Evolutionary conservation across 495 filamentous ascomycete genomes (phyloP).

Genomic region (Bathelium albidoporum): DNA sequence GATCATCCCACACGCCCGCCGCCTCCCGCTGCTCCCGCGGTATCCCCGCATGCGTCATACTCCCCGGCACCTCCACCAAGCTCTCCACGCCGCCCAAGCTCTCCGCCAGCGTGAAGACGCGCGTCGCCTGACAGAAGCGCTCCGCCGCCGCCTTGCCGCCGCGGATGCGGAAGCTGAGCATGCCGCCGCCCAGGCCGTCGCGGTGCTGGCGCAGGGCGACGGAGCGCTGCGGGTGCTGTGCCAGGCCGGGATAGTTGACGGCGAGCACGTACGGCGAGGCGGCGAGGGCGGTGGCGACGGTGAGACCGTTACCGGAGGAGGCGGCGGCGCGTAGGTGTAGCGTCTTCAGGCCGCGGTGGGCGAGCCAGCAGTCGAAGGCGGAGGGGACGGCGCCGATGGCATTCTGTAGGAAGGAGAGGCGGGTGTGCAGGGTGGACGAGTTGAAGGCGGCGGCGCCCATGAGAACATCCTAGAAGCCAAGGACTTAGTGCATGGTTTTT

Average conservation of each 20-base stretch:
- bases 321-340: conserved; percentile 85
- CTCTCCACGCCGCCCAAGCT: conserved; percentile 87
- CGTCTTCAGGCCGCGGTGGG: conserved; percentile 96
- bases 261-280: conserved; percentile 68
- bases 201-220: conserved; percentile 88
- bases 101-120: conserved; percentile 89
- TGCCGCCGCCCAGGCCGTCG: conserved; percentile 88
- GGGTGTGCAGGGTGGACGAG: conserved; percentile 61
- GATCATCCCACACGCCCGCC: conserved; percentile 90
- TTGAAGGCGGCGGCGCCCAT: conserved; percentile 99
- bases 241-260: conserved; percentile 91
- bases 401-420: conserved; percentile 87
- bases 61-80: conserved; percentile 79
- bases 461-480: conserved; percentile 92
- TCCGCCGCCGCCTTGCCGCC: conserved; percentile 83
- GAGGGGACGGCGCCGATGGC: conserved; percentile 92
- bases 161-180: conserved; percentile 91
- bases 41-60: conserved; percentile 96
- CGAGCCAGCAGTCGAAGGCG: conserved; percentile 95
- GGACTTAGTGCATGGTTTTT: conserved; percentile 97
- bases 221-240: conserved; percentile 72
- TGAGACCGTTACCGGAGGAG: conserved; percentile 68
- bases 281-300: conserved; percentile 67
- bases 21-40: conserved; percentile 79
- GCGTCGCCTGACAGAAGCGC: conserved; percentile 80